Conservation (phyloP, 2,329 filamentous ascomycete genomes). For the Arthrobotrys entomopaga region DNA sequence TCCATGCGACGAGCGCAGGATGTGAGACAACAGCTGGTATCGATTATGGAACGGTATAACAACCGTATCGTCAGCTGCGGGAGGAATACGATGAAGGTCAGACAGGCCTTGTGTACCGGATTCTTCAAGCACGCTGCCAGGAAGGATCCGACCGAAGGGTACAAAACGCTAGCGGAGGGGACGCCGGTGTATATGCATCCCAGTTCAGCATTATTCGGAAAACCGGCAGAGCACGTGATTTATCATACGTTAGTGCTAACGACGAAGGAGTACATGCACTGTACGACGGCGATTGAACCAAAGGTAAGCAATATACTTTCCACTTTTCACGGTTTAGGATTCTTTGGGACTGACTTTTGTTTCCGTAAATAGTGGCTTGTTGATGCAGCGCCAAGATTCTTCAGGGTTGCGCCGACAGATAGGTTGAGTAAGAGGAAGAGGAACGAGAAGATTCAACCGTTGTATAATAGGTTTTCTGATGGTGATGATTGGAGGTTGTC, state of each 20-base stretch:
- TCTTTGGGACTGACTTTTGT: constrained; percentile 38
- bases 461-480: constrained; percentile 90
- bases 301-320: constrained; percentile 67
- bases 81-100: constrained; percentile 83
- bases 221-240: constrained; percentile 94
- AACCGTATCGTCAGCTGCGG: constrained; percentile 86
- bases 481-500: constrained; percentile 96
- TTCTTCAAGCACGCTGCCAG: constrained; percentile 96
- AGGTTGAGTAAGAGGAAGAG: constrained; percentile 88
- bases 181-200: constrained; percentile 96
- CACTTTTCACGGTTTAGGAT: background rate
- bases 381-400: constrained; percentile 97
- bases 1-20: constrained; percentile 90
- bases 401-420: constrained; percentile 93
- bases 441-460: constrained; percentile 91
- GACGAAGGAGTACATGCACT: constrained; percentile 98
- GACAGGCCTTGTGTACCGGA: constrained; percentile 87
- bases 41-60: constrained; percentile 92
- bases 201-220: constrained; percentile 89
- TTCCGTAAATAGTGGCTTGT: constrained; percentile 72
- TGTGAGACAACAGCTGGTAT: constrained; percentile 87
- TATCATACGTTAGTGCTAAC: constrained; percentile 92
- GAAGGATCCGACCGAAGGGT: constrained; percentile 95
- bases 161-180: constrained; percentile 95
- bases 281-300: constrained; percentile 89